phyloP scores from a whole-genome alignment of 2,329 filamentous ascomycete genomes.

The Aureobasidium musti region DNA sequence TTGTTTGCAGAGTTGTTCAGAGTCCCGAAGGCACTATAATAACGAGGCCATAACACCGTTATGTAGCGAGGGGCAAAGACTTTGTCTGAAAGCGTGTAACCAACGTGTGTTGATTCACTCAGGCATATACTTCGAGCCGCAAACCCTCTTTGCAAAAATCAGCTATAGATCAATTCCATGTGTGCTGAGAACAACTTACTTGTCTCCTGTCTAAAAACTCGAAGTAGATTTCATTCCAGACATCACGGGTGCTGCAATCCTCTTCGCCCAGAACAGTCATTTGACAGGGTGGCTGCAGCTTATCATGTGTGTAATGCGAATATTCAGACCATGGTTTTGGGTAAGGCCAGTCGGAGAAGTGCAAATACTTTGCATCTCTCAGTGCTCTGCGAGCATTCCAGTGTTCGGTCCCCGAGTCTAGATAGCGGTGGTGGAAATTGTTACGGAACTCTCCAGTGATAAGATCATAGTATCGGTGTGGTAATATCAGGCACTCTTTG shows the following conservation, averaged over 20 bases:
- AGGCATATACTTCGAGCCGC: not conserved
- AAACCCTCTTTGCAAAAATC: not conserved
- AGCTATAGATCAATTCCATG: not conserved
- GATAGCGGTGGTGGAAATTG: conserved; percentile 54
- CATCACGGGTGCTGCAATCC: not conserved
- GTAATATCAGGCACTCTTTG: conserved; percentile 62
- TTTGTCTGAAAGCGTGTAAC: too few relatives aligned
- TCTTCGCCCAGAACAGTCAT: not conserved
- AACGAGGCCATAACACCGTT: too few relatives aligned
- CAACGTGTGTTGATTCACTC: too few relatives aligned
- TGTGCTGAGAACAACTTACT: not conserved
- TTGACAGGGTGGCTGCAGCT: not conserved
- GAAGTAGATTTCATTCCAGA: not conserved
- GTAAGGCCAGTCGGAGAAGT: conserved; percentile 1
- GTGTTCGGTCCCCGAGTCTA: conserved; percentile 47
- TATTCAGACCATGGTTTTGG: not conserved
- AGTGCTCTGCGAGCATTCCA: not conserved
- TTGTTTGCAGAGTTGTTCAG: too few relatives aligned
- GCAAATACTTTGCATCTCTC: not conserved
- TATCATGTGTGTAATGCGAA: too few relatives aligned
- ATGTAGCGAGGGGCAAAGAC: too few relatives aligned
- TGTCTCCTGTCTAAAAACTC: not conserved
- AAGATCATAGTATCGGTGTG: conserved; percentile 64
- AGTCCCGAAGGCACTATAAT: too few relatives aligned
- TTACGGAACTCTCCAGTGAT: conserved; percentile 64